phyloP scores from a whole-genome alignment of 1,284 basidiomycete species.

The Laetiporus sulphureus region DNA sequence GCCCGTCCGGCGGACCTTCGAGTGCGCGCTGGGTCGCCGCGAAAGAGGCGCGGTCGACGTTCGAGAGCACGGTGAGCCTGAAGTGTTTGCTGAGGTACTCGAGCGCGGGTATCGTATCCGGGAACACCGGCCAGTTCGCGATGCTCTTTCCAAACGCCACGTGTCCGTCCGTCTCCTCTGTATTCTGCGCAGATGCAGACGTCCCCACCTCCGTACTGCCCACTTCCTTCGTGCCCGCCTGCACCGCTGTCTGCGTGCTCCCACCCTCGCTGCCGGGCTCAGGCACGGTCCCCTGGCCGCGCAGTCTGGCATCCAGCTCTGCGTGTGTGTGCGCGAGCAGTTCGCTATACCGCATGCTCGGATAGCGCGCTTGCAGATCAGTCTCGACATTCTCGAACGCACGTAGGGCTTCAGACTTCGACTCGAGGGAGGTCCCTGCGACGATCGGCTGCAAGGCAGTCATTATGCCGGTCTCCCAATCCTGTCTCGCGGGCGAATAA shows the following conservation, averaged over 20 bases:
- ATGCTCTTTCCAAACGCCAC: conserved; percentile 52
- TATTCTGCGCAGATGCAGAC: conserved; percentile 8
- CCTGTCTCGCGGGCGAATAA: too few relatives aligned
- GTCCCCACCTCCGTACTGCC: conserved; percentile 11
- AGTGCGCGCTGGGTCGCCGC: conserved; percentile 51
- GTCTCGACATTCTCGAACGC: conserved; percentile 49
- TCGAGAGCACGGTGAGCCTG: conserved; percentile 66
- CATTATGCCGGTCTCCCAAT: conserved; percentile 68
- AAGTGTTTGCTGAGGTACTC: conserved; percentile 50
- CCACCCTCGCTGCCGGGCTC: conserved; percentile 5
- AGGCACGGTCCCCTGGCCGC: conserved; percentile 10
- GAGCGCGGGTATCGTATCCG: conserved; percentile 58
- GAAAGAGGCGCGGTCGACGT: conserved; percentile 64
- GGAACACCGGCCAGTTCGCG: conserved; percentile 55
- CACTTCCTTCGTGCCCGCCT: conserved; percentile 3
- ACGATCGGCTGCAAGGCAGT: conserved; percentile 47
- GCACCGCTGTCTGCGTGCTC: background rate
- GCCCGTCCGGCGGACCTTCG: conserved; percentile 28
- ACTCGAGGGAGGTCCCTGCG: conserved; percentile 34
- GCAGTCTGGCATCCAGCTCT: conserved; percentile 28
- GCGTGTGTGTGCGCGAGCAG: conserved; percentile 50
- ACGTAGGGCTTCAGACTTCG: conserved; percentile 41
- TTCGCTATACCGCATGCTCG: conserved; percentile 51
- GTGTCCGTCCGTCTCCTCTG: conserved; percentile 8
- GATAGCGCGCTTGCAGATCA: conserved; percentile 51